Evolutionary conservation across 495 filamentous ascomycete genomes (phyloP).

Genomic region (Tuber melanosporum): DNA sequence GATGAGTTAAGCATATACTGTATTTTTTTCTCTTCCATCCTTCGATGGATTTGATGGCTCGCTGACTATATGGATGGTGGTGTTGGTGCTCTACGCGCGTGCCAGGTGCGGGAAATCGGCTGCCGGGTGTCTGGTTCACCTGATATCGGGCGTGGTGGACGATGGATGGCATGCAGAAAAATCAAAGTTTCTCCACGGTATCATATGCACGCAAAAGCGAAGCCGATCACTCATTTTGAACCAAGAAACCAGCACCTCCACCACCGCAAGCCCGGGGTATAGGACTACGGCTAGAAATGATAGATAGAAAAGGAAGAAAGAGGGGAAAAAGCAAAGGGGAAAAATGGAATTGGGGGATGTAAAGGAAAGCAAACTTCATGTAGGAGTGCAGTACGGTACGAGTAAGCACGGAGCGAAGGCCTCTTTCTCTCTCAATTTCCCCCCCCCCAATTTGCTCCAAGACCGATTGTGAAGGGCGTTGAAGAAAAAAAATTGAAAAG

Average conservation of each 20-base stretch:
- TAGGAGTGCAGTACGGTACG: neutral
- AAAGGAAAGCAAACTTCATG: neutral
- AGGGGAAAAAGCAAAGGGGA: neutral
- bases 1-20: neutral
- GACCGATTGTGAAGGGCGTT: neutral
- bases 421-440: neutral
- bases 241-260: neutral
- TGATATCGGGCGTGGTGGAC: neutral
- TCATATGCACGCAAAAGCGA: conserved; percentile 1
- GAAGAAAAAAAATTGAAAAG: neutral
- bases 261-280: neutral
- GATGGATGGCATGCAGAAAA: neutral
- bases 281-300: neutral
- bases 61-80: neutral
- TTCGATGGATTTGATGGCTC: neutral
- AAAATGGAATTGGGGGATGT: neutral
- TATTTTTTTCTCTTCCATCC: neutral
- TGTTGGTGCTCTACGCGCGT: neutral
- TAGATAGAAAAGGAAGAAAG: neutral
- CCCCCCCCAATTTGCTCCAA: neutral
- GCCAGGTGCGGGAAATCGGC: neutral
- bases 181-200: neutral
- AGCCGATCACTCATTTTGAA: neutral
- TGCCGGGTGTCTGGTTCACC: neutral
- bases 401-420: neutral